Base-by-base conservation (phyloP, 2,329 filamentous ascomycete species). In the Hypoxylon sp. region DNA sequence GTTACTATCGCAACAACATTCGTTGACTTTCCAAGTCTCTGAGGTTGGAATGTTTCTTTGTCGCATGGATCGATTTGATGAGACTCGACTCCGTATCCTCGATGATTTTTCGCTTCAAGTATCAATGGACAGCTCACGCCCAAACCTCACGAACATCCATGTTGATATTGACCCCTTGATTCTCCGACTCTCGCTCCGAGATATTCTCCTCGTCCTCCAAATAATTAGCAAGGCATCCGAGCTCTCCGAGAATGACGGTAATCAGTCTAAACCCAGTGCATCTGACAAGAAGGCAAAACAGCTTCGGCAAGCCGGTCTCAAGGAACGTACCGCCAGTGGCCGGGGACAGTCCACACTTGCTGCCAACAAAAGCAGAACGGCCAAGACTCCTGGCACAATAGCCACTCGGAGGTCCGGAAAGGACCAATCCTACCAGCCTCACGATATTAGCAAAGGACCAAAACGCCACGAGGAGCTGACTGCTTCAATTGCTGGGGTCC, bases 41-140 rank as follows among this genome's bases (percentile, higher is more conserved):
- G 91, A 98, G 76, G 88, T 98, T 58, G 96, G 96, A 73, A 99
- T 99, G 96, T 99, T 98, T 79, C 81, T 99, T 32, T 99, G 97
- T 77, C 92, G 96, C 11, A 99, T 99, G 96, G 97, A 99, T 79
- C 93, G 91, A 70, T 98, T 98, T 73, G 95, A 99, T 73, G 94
- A 92, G 2, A 94, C 91, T 44, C 89, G 93, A 39, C 86, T 99
- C 51, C 90, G 96, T 17, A 97, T 99, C 68, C 88, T 99, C 32
- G 97, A 99, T 77, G 94, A 99, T 79, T 99, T 99, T 78, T 97
- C 94, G 2, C 84, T 98, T 8, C 92, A 96, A 70, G 86, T 97
- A 74, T 96, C 93, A 2, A 89, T 99, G 84, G 95, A 99, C 75
- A 88, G 80, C 68, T 89, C 88, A 0, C 82, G 84, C 54, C 77